Percentiles rank a stretch among this genome's conserved stretches.
Evolutionary conservation across 83 land plant species (phyloP).

Genomic region (Diphasiastrum complanatum): DNA sequence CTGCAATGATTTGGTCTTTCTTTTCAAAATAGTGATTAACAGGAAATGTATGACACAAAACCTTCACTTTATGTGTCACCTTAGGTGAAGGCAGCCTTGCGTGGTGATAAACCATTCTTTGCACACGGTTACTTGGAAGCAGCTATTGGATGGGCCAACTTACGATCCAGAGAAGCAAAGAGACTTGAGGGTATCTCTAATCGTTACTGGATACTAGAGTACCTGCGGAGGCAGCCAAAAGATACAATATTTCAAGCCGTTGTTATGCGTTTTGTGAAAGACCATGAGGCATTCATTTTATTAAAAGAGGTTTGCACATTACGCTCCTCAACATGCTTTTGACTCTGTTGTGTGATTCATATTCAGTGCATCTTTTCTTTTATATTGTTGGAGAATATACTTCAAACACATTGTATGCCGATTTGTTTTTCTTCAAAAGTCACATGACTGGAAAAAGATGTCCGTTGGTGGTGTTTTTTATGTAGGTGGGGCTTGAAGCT

Average conservation of each 20-base stretch:
- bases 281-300: conserved; percentile 48
- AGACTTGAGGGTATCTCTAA: conserved; percentile 42
- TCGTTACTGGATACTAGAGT: conserved; percentile 70
- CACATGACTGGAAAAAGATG: background rate
- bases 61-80: background rate
- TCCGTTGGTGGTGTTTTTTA: background rate
- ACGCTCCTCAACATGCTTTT: background rate
- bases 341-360: background rate
- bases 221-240: conserved; percentile 55
- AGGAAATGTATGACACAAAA: background rate
- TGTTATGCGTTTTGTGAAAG: conserved; percentile 61
- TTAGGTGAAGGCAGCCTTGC: conserved; percentile 76
- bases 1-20: background rate
- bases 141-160: conserved; percentile 36
- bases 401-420: background rate
- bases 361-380: too few relatives aligned
- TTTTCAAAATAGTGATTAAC: background rate
- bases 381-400: background rate
- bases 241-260: conserved; percentile 46
- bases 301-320: conserved; percentile 48
- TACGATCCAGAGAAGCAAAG: conserved; percentile 38
- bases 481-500: conserved; percentile 54
- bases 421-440: background rate
- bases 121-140: conserved; percentile 57
- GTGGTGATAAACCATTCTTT: conserved; percentile 56